phyloP scores from a whole-genome alignment of 257 asterid species.

The Linderniella brevidens region DNA sequence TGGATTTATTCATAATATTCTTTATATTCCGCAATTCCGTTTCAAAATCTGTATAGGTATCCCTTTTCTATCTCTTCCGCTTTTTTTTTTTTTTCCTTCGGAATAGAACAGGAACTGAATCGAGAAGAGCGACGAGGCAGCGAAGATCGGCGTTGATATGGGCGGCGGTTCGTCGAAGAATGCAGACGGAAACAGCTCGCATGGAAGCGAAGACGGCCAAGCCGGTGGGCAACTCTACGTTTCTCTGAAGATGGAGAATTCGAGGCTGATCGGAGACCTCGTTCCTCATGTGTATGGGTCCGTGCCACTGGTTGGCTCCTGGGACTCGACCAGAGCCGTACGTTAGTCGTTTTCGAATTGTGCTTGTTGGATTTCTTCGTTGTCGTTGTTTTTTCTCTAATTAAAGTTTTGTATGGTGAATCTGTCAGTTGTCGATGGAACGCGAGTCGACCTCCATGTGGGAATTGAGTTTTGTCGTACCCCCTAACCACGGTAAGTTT shows the following conservation, averaged over 20 bases:
- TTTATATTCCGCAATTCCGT: too few relatives aligned
- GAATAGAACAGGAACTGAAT: too few relatives aligned
- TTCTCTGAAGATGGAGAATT: slow-evolving; percentile 88
- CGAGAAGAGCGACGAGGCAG: too few relatives aligned
- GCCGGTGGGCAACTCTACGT: slow-evolving; percentile 90
- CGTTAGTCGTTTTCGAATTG: background rate
- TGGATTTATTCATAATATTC: too few relatives aligned
- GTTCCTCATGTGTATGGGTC: slow-evolving; percentile 86
- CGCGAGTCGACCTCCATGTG: too few relatives aligned
- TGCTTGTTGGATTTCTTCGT: background rate
- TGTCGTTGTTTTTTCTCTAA: too few relatives aligned
- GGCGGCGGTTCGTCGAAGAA: slow-evolving; percentile 64
- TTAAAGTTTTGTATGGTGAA: too few relatives aligned
- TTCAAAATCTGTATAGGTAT: too few relatives aligned
- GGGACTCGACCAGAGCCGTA: slow-evolving; percentile 92
- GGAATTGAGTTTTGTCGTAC: slow-evolving; percentile 53
- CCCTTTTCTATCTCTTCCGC: too few relatives aligned
- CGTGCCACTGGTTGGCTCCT: slow-evolving; percentile 78
- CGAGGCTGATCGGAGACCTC: slow-evolving; percentile 47
- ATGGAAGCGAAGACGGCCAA: slow-evolving; percentile 27
- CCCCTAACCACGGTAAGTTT: slow-evolving; percentile 54
- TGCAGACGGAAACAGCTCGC: slow-evolving; percentile 24
- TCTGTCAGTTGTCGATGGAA: too few relatives aligned
- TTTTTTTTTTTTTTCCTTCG: too few relatives aligned
- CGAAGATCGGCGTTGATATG: slow-evolving; percentile 17